Base-by-base conservation (phyloP, 176 grass and related monocot genomes). In the Tillandsia leiboldiana region DNA sequence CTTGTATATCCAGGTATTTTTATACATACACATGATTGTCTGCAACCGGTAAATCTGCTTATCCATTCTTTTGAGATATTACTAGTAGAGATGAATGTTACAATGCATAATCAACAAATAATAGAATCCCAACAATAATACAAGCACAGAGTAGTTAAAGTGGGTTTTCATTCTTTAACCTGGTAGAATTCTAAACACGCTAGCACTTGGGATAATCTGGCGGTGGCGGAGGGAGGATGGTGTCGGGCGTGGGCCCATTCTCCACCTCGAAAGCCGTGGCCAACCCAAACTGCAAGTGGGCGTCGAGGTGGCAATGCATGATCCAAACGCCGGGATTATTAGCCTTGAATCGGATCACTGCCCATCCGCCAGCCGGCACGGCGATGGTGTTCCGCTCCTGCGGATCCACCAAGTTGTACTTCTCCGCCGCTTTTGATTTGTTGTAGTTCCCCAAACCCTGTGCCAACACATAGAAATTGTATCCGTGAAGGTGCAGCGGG, bases 371-470 rank as follows among this genome's bases (percentile, higher is more conserved):
- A 1, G 29, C 66, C 1, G 82, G 89, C 9, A 88, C 85, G n/a
- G 85, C 79, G 33, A 92, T n/a, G 8, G 89, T 92, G 89, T 92
- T 92, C 51, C 89, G 83, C 66, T 81, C 77, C 69, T 84, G 84
- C 3, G 84, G 88, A 23, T 87, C 74, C 8, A 84, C 73, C n/a
- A 91, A 72, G 59, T 91, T 87, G 53, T 80, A 80, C 49, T 48
- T 50, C 70, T 53, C 29, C 47, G 26, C 51, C 0, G 80, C 76
- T 12, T 56, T 22, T 11, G 24, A 64, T 11, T 15, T 13, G 8
- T 73, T 24, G 71, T 79, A 87, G 71, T 91, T 91, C 51, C 84
- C 88, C 12, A 51, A 49, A 20, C 81, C 88, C 51, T 81, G 80
- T 26, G 85, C 76, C 17, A 87, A 17, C 26, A 87, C 67, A 58